Conservation (phyloP, 805 yeast species). For the Cyberlindnera amylophila region DNA sequence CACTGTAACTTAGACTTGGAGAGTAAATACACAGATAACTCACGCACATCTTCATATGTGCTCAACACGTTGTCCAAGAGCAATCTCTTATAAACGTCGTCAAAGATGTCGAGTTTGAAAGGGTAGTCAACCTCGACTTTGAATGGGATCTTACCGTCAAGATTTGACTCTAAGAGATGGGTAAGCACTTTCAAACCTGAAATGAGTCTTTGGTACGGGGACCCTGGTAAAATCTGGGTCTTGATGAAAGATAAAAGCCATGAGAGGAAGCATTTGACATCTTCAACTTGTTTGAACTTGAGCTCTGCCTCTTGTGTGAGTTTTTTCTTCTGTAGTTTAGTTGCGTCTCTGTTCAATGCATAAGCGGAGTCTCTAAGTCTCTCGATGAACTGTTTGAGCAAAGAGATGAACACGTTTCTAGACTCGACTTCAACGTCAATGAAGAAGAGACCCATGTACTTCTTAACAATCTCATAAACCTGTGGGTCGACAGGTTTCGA, state of each 20-base stretch:
- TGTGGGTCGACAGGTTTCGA: constrained; percentile 50
- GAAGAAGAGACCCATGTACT: constrained; percentile 47
- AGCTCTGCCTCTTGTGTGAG: constrained; percentile 33
- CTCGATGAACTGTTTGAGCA: constrained; percentile 56
- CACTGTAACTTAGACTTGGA: constrained; percentile 29
- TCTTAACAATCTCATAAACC: constrained; percentile 41
- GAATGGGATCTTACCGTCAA: constrained; percentile 44
- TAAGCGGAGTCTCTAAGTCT: constrained; percentile 70
- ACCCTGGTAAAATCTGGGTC: constrained; percentile 47
- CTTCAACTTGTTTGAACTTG: constrained; percentile 29
- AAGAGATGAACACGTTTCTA: constrained; percentile 61
- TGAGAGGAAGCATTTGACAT: constrained; percentile 37
- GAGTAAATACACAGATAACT: constrained; percentile 41
- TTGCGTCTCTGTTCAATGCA: constrained; percentile 48
- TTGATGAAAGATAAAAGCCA: constrained; percentile 37
- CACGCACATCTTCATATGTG: constrained; percentile 76
- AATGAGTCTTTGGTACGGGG: constrained; percentile 50
- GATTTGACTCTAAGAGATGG: constrained; percentile 48
- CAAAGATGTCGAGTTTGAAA: constrained; percentile 42
- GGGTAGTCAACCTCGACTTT: constrained; percentile 47
- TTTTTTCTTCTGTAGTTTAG: constrained; percentile 39
- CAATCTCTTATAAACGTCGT: constrained; percentile 37
- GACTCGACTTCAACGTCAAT: constrained; percentile 66
- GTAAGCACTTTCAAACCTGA: constrained; percentile 46
- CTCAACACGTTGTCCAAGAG: constrained; percentile 61